These are phyloP conservation scores for Ascochyta pisi DNA, from an alignment of 2,329 filamentous ascomycete species.

Conservation along the genomic window DNA sequence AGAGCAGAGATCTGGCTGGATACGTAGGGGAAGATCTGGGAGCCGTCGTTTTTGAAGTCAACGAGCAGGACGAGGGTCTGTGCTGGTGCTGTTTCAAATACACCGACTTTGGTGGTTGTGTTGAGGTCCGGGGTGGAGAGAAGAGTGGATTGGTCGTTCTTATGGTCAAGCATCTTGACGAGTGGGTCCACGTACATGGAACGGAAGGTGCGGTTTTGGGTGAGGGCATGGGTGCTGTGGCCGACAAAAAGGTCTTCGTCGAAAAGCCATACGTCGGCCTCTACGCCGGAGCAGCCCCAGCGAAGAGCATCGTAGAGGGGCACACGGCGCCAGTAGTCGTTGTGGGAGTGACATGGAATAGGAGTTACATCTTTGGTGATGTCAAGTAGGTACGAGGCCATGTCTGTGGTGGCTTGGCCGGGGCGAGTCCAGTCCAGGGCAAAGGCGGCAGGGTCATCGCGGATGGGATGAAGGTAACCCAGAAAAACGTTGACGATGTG, in stretches of 20 bases:
- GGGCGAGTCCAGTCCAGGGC: conserved; percentile 52
- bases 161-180: conserved; percentile 56
- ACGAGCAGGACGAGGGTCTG: conserved; percentile 61
- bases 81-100: conserved; percentile 58
- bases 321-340: conserved; percentile 64
- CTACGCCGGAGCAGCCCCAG: conserved; percentile 62
- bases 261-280: conserved; percentile 65
- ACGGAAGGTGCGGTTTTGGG: conserved; percentile 55
- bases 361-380: conserved; percentile 59
- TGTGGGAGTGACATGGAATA: conserved; percentile 63
- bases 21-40: conserved; percentile 47
- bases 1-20: conserved; percentile 55
- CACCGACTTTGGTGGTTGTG: conserved; percentile 50
- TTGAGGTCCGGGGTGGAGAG: conserved; percentile 17
- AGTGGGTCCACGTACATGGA: conserved; percentile 63
- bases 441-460: conserved; percentile 42
- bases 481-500: conserved; percentile 52
- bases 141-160: conserved; percentile 55
- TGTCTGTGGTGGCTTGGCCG: conserved; percentile 44
- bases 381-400: conserved; percentile 52
- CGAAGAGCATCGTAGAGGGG: conserved; percentile 63
- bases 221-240: conserved; percentile 58
- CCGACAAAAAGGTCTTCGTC: conserved; percentile 63
- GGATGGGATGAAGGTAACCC: conserved; percentile 46
- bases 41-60: conserved; percentile 56